Conservation (phyloP, 495 filamentous ascomycete genomes). For the Neurospora sp. region DNA sequence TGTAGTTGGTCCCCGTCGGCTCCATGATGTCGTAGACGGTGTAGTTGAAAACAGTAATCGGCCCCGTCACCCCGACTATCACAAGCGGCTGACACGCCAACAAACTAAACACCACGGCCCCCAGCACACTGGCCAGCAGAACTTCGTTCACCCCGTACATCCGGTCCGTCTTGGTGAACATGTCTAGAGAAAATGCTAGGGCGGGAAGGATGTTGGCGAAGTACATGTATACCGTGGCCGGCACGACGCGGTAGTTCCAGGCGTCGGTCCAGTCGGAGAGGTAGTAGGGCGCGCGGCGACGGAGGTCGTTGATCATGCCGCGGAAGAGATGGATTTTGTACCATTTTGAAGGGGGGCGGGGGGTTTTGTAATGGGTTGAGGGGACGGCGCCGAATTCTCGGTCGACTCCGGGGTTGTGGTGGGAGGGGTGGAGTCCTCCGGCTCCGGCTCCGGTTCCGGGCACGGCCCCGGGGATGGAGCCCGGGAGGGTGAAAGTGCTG, state of each 20-base stretch:
- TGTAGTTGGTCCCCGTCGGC: slow-evolving; percentile 57
- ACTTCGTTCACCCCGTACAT: slow-evolving; percentile 82
- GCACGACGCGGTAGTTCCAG: slow-evolving; percentile 75
- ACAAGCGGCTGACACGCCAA: slow-evolving; percentile 70
- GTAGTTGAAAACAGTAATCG: slow-evolving; percentile 82
- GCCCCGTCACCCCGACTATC: slow-evolving; percentile 86
- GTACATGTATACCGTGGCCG: slow-evolving; percentile 81
- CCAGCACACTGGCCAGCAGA: slow-evolving; percentile 66
- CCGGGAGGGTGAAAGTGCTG: neutral
- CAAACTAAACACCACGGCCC: slow-evolving; percentile 64
- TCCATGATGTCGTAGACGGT: slow-evolving; percentile 76
- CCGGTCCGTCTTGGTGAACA: slow-evolving; percentile 70
- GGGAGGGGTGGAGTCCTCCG: slow-evolving; percentile 9
- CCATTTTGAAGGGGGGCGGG: slow-evolving; percentile 27
- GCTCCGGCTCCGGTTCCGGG: slow-evolving; percentile 3
- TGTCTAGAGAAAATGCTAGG: slow-evolving; percentile 74
- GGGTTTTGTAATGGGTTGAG: neutral
- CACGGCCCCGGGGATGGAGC: neutral
- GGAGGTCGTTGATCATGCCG: slow-evolving; percentile 70
- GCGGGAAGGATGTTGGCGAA: slow-evolving; percentile 82
- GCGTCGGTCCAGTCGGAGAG: slow-evolving; percentile 72
- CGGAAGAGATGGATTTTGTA: slow-evolving; percentile 50
- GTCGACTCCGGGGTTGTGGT: slow-evolving; percentile 11
- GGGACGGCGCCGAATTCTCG: neutral
- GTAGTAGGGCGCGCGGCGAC: slow-evolving; percentile 63